Percentiles rank a stretch among this genome's conserved stretches.
Conservation (phyloP, 2,329 filamentous ascomycete genomes). For the Herpotrichia juniperi region DNA sequence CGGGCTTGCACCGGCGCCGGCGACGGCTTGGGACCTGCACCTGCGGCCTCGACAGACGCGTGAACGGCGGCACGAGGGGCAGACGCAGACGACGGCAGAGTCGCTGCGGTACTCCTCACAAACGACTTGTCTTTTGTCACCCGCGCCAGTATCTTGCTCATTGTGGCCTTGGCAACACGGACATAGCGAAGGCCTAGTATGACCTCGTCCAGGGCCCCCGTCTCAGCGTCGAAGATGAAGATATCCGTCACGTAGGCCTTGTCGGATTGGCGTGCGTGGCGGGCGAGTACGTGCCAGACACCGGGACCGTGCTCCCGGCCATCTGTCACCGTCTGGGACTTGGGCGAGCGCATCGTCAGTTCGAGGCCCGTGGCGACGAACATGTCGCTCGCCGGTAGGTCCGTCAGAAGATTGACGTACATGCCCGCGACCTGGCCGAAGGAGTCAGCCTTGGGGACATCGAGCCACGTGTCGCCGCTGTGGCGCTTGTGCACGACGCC, state of each 20-base stretch:
- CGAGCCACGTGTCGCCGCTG: slow-evolving; percentile 2
- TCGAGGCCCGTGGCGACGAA: slow-evolving; percentile 30
- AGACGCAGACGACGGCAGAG: too few relatives aligned
- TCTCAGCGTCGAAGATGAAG: not conserved
- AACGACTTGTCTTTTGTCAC: not conserved
- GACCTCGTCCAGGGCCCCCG: not conserved
- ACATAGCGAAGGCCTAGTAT: not conserved
- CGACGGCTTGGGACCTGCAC: too few relatives aligned
- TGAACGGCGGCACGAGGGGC: too few relatives aligned
- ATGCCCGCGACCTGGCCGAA: slow-evolving; percentile 4
- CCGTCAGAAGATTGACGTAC: slow-evolving; percentile 2
- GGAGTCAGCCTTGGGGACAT: not conserved
- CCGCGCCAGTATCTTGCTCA: slow-evolving; percentile 1
- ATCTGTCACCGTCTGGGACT: not conserved
- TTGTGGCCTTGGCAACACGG: not conserved
- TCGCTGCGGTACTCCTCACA: not conserved
- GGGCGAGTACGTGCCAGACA: not conserved
- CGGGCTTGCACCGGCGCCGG: too few relatives aligned
- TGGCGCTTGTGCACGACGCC: slow-evolving; percentile 3
- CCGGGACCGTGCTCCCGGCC: not conserved
- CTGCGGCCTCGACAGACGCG: too few relatives aligned
- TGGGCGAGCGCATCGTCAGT: not conserved
- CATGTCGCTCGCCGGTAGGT: slow-evolving; percentile 21
- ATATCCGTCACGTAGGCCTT: not conserved
- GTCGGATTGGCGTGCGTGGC: not conserved